phyloP scores from a whole-genome alignment of 192 early-diverging fungal species.

The Coemansia sp. region DNA sequence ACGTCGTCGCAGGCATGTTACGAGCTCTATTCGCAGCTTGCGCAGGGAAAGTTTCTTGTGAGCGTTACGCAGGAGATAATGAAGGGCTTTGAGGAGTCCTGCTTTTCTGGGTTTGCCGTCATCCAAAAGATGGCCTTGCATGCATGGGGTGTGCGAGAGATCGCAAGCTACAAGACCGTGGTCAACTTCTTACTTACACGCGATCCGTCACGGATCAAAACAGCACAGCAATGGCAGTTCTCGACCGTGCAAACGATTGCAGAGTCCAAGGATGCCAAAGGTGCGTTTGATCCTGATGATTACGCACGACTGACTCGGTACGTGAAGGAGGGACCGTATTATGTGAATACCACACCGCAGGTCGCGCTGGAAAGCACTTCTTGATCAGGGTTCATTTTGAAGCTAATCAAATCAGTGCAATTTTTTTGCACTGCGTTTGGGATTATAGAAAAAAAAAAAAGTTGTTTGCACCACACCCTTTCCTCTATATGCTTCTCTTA shows the following conservation, averaged over 20 bases:
- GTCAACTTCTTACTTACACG: conserved; percentile 45
- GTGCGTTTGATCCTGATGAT: conserved; percentile 33
- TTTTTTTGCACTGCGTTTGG: conserved; percentile 1
- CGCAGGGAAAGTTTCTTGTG: conserved; percentile 33
- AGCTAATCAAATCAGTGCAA: conserved; percentile 4
- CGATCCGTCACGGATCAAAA: conserved; percentile 35
- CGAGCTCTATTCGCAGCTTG: conserved; percentile 42
- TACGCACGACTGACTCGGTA: conserved; percentile 28
- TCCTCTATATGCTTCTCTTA: no score
- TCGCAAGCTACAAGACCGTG: conserved; percentile 41
- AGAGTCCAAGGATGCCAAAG: conserved; percentile 22
- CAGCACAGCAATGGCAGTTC: conserved; percentile 53
- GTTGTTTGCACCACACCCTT: no score
- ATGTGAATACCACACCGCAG: conserved; percentile 23
- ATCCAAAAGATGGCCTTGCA: conserved; percentile 45
- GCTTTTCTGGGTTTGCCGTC: conserved; percentile 39
- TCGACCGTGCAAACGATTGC: conserved; percentile 35
- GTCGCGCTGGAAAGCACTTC: conserved; percentile 32
- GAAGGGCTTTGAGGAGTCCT: conserved; percentile 54
- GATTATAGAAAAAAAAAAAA: no score
- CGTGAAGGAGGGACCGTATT: conserved; percentile 47
- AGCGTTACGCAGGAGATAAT: conserved; percentile 47
- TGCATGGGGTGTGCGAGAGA: conserved; percentile 50
- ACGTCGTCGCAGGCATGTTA: conserved; percentile 42
- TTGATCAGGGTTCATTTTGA: background rate